Base-by-base conservation (phyloP, 768 basidiomycete genomes). In the Phanerochaete carnosa region DNA sequence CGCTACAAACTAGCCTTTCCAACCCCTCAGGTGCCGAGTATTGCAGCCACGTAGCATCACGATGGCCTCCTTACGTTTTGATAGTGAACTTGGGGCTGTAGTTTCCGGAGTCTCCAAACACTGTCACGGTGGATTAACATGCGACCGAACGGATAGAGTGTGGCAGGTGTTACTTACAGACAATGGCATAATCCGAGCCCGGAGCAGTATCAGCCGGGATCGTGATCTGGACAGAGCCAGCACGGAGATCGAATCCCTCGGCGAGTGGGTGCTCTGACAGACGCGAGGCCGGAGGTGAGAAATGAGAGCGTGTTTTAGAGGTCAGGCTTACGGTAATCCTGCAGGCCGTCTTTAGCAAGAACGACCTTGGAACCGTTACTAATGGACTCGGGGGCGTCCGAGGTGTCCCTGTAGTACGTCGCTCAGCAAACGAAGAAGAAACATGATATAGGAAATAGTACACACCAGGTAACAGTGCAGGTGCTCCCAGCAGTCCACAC, bases 31-130 rank as follows among this genome's bases (percentile, higher is more conserved):
- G n/a, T n/a, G n/a, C n/a, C n/a, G n/a, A n/a, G 33, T 35, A 7
- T 7, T 35, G 15, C 33, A 35, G 33, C 33, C 33, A 7, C 33
- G 33, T 35, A 35, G 15, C 33, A 35, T 7, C 33, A 15, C 7
- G 7, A 35, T 35, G 15, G 7, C 7, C 22, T 33, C 59, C 15
- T 43, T 19, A 43, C 5, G 39, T 19, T 19, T 43, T 5, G 52
- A 75, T 75, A 51, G 68, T 67, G 63, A 74, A 68, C 29, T 59
- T 15, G n/a, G 62, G 60, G 5, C 68, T 70, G 22, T 46, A 62
- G 69, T 80, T 74, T 43, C 78, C 80, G 4, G 80, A 82, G 66
- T 82, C 78, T 35, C 80, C 81, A 43, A 82, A 71, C 25, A 82
- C 80, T 82, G 55, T 22, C 45, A 9, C 45, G 23, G 2, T 25